A percentile compares a stretch with the other conserved stretches of the same genome.
Evolutionary conservation across 2,329 filamentous ascomycete genomes (phyloP).

Genomic region (Exophiala aquamarina): DNA sequence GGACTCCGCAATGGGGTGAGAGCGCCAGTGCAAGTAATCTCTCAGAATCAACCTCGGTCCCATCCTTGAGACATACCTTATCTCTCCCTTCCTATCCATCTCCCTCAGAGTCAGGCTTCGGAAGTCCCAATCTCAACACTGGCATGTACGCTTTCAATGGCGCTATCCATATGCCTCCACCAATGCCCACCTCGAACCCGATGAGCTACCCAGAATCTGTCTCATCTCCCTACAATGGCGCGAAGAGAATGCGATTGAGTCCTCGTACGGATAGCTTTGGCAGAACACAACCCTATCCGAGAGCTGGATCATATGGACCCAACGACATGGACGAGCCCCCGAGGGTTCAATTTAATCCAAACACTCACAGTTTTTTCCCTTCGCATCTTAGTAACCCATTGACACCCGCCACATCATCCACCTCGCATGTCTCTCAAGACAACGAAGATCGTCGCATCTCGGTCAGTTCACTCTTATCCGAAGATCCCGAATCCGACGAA

Average conservation of each 20-base stretch:
- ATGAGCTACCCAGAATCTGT: conserved; percentile 21
- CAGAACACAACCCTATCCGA: conserved; percentile 11
- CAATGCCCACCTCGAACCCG: conserved; percentile 28
- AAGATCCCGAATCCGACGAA: conserved; percentile 42
- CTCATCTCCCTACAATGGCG: conserved; percentile 24
- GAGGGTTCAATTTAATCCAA: conserved; percentile 24
- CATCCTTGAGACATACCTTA: conserved; percentile 11
- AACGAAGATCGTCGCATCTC: conserved; percentile 56
- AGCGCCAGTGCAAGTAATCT: conserved; percentile 3
- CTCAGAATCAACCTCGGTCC: conserved; percentile 6
- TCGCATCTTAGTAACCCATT: conserved; percentile 37
- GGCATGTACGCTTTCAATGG: conserved; percentile 21
- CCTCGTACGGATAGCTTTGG: conserved; percentile 25
- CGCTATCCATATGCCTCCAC: conserved; percentile 26
- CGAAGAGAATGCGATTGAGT: conserved; percentile 28
- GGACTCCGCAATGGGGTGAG: conserved; percentile 25
- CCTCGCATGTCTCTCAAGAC: conserved; percentile 30
- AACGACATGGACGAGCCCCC: conserved; percentile 24
- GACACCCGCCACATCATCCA: conserved; percentile 43
- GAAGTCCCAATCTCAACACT: conserved; percentile 22
- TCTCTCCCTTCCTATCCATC: conserved; percentile 23
- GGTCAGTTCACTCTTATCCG: conserved; percentile 64
- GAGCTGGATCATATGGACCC: conserved; percentile 23
- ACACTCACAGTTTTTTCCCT: conserved; percentile 25
- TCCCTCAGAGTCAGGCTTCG: conserved; percentile 28